Base-by-base conservation (phyloP, 2,329 filamentous ascomycete species). In the Chaetomium globosum region DNA sequence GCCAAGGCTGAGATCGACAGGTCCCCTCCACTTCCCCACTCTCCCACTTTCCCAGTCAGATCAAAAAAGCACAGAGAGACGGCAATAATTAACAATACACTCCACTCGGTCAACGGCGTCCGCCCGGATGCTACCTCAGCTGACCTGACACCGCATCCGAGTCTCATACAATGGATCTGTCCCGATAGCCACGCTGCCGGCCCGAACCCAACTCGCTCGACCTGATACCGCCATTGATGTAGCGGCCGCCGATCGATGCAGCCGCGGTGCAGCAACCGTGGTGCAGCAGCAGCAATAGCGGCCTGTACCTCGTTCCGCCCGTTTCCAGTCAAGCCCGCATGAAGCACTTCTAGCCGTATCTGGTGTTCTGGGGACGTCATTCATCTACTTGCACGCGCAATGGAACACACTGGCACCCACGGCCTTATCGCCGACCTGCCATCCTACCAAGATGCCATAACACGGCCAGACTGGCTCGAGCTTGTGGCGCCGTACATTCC, bases 401-500 rank as follows among this genome's bases (percentile, higher is more conserved):
- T 61, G 60, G 56, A 43, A 21, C 30, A 46, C 59, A 31, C 6
- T 23, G 21, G 30, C 26, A 36, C 21, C 31, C 19, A 19, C 43
- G 77, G 43, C 43, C 43, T 48, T 48, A 21, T 78, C 75, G 74
- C 76, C 9, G 66, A 71, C 12, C 78, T 82, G n/a, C 84, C 85
- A 1, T 83, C 84, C 0, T 87, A 87, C 72, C 75, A 78, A 59
- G 80, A 85, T 65, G 84, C 85, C 60, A 80, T 77, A 2, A 71
- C 76, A 8, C 74, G 72, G 10, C 71, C 72, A 60, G 80, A 86
- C 76, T 85, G 83, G 82, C 76, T 85, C 19, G 73, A 73, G 33
- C 67, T 86, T 4, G 80, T 80, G 13, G 81, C 79, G 7, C 79
- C 81, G 1, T 81, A 80, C 68, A 68, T 85, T 55, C 70, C 73